Evolutionary conservation across 257 asterid species (phyloP).

Genomic region (Primulina huaijiensis): DNA sequence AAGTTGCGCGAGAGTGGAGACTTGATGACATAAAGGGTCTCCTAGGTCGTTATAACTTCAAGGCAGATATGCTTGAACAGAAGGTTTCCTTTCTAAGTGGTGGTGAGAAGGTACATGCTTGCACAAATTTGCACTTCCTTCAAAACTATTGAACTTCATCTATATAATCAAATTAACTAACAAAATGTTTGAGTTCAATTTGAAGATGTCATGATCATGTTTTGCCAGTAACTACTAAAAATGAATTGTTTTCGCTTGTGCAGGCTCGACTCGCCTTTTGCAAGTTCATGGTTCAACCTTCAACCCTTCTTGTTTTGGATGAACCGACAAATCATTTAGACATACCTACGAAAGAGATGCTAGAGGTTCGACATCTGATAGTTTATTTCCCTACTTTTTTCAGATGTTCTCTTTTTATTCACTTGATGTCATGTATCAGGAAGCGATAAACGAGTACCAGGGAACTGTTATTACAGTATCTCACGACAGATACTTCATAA

Average conservation of each 20-base stretch:
- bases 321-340: conserved; percentile 98
- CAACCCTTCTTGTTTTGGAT: conserved; percentile 85
- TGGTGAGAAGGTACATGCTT: conserved; percentile 80
- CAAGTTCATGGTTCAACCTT: conserved; percentile 98
- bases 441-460: conserved; percentile 85
- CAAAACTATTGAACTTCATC: neutral
- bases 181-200: neutral
- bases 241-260: neutral
- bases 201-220: neutral
- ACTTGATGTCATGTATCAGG: conserved; percentile 40
- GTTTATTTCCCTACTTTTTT: neutral
- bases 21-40: conserved; percentile 95
- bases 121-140: neutral
- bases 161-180: no score
- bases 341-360: conserved; percentile 98
- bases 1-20: conserved; percentile 95
- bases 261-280: conserved; percentile 99
- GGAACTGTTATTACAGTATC: conserved; percentile 97
- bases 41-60: conserved; percentile 88
- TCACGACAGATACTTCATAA: conserved; percentile 95
- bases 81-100: conserved; percentile 94
- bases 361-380: conserved; percentile 56
- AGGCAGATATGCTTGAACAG: conserved; percentile 86
- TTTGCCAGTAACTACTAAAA: neutral
- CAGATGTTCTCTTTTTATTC: conserved; percentile 4